phyloP scores from a whole-genome alignment of 306 rosid genomes.

The Cucurbita argyrosperma region DNA sequence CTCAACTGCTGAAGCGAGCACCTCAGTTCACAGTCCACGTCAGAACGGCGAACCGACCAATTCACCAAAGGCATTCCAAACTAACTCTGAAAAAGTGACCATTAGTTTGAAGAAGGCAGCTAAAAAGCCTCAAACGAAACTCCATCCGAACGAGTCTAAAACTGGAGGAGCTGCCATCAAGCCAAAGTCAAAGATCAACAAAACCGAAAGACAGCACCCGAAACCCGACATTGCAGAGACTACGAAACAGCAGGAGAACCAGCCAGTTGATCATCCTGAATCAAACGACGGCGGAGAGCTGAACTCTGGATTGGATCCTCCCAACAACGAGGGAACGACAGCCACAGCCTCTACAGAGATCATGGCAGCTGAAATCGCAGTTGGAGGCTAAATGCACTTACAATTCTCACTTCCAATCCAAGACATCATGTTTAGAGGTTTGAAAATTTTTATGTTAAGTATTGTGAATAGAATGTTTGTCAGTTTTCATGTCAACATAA shows the following conservation, averaged over 20 bases:
- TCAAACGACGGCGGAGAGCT: slow-evolving; percentile 12
- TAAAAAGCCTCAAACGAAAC: slow-evolving; percentile 32
- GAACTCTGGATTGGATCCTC: slow-evolving; percentile 15
- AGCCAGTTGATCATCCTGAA: slow-evolving; percentile 13
- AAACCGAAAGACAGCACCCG: slow-evolving; percentile 18
- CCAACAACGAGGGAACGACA: slow-evolving; percentile 15
- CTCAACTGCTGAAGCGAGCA: slow-evolving; percentile 31
- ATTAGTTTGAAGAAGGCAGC: slow-evolving; percentile 37
- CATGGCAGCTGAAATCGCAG: slow-evolving; percentile 45
- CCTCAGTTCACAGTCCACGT: slow-evolving; percentile 29
- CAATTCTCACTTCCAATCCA: neutral
- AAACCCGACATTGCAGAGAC: slow-evolving; percentile 18
- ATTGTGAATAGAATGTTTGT: slow-evolving; percentile 10
- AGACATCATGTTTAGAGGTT: neutral
- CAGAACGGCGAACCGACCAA: slow-evolving; percentile 33
- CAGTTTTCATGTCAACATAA: neutral
- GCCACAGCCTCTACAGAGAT: slow-evolving; percentile 31
- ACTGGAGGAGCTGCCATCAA: slow-evolving; percentile 13
- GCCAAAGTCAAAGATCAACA: slow-evolving; percentile 15
- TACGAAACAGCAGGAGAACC: slow-evolving; percentile 22
- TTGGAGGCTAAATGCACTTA: slow-evolving; percentile 26
- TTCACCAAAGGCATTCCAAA: slow-evolving; percentile 19
- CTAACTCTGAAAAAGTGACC: slow-evolving; percentile 23
- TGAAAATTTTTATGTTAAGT: neutral
- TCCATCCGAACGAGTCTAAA: slow-evolving; percentile 34